A percentile compares a stretch with the other conserved stretches of the same genome.
These are phyloP conservation scores for Bombardia bombarda DNA, from an alignment of 495 filamentous ascomycete genomes.

Conservation along the genomic window DNA sequence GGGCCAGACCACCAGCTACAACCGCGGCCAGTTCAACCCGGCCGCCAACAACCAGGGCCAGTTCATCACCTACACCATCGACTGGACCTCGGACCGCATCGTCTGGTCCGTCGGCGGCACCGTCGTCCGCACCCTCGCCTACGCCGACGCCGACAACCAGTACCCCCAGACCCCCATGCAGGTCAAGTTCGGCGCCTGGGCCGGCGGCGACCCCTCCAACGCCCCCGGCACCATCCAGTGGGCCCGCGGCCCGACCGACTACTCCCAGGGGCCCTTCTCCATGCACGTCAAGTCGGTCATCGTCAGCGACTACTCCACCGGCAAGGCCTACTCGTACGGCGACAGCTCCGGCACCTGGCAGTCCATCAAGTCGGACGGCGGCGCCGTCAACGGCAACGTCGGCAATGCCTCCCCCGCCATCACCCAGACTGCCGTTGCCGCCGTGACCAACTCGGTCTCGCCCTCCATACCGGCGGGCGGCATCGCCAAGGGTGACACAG, in stretches of 20 bases:
- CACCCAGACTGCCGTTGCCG: constrained; percentile 33
- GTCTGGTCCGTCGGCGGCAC: constrained; percentile 75
- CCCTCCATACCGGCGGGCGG: constrained; percentile 45
- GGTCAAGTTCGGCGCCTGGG: constrained; percentile 80
- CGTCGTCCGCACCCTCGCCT: constrained; percentile 57
- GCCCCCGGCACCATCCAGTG: constrained; percentile 72
- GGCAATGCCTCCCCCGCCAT: constrained; percentile 39
- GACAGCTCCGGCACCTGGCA: constrained; percentile 69
- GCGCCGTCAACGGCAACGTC: constrained; percentile 53
- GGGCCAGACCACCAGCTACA: constrained; percentile 64
- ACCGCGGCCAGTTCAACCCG: constrained; percentile 67
- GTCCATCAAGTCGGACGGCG: constrained; percentile 47
- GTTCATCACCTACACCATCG: constrained; percentile 84
- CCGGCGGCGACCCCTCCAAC: constrained; percentile 71
- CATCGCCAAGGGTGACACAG: constrained; percentile 46
- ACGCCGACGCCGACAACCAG: constrained; percentile 50
- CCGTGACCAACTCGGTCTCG: constrained; percentile 22
- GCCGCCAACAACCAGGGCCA: constrained; percentile 50
- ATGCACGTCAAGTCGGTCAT: constrained; percentile 75
- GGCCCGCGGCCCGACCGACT: constrained; percentile 78
- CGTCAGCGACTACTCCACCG: constrained; percentile 86
- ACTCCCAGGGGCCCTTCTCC: constrained; percentile 67
- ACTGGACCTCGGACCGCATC: constrained; percentile 71
- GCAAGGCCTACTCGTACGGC: constrained; percentile 69
- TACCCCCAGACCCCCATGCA: constrained; percentile 92